Conservation (phyloP, 768 basidiomycete species). For the Favolaschia claudopus region DNA sequence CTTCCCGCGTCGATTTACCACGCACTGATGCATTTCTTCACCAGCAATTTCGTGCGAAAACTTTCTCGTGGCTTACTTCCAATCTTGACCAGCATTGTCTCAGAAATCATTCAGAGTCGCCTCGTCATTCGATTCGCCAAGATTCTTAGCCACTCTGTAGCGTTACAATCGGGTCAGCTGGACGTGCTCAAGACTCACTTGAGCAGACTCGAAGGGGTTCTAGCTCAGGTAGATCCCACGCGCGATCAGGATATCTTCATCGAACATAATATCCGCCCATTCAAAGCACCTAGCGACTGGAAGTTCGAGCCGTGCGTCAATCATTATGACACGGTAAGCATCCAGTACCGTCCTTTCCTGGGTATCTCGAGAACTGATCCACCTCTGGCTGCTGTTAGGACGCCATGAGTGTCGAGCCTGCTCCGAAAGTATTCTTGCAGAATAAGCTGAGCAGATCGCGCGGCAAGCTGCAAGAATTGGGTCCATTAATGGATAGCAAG, state of each 20-base stretch:
- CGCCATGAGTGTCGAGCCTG: slow-evolving; percentile 69
- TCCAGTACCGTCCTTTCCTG: not conserved
- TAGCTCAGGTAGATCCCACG: slow-evolving; percentile 60
- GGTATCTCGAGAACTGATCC: slow-evolving; percentile 7
- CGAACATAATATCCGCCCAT: slow-evolving; percentile 72
- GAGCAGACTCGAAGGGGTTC: slow-evolving; percentile 50
- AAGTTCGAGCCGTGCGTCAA: slow-evolving; percentile 75
- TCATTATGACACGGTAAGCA: slow-evolving; percentile 78
- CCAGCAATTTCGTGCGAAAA: slow-evolving; percentile 74
- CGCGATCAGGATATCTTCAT: slow-evolving; percentile 79
- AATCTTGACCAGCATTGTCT: slow-evolving; percentile 1
- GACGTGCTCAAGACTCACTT: slow-evolving; percentile 63
- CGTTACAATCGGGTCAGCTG: slow-evolving; percentile 64
- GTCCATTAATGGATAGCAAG: slow-evolving; percentile 64
- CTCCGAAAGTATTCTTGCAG: slow-evolving; percentile 81
- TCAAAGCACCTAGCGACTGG: slow-evolving; percentile 72
- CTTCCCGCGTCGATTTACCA: slow-evolving; percentile 8
- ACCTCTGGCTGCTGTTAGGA: slow-evolving; percentile 45
- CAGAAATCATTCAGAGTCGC: slow-evolving; percentile 76
- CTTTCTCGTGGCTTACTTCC: not conserved
- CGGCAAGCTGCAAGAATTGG: slow-evolving; percentile 68
- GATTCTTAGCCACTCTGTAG: slow-evolving; percentile 66
- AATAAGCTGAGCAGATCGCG: slow-evolving; percentile 73
- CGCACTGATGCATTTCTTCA: slow-evolving; percentile 18
- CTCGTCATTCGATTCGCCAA: slow-evolving; percentile 63